Evolutionary conservation across 331 rosid species (phyloP).

Genomic region (Arachis monticola): DNA sequence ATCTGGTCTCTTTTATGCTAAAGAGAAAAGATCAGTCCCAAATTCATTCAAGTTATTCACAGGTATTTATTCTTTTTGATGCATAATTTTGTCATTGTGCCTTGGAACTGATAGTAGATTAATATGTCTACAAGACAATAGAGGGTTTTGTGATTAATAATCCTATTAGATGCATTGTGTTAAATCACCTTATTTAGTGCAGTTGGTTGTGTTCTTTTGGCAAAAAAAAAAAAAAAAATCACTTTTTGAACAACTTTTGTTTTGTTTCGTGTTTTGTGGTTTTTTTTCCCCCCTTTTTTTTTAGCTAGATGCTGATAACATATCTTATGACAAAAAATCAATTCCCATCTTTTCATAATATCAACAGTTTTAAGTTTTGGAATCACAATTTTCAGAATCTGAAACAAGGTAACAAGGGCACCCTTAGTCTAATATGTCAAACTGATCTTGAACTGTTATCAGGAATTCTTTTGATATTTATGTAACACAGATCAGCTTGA

Average conservation of each 20-base stretch:
- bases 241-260: too few species aligned
- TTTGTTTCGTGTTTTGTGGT: too few species aligned
- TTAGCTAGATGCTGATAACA: too few species aligned
- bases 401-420: too few species aligned
- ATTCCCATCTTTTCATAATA: too few species aligned
- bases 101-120: conserved; percentile 8
- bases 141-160: neutral
- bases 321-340: too few species aligned
- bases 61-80: conserved; percentile 51
- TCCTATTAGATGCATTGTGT: conserved; percentile 14
- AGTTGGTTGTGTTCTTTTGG: too few species aligned
- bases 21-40: conserved; percentile 84
- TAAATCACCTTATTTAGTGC: neutral
- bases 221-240: too few species aligned
- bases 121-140: neutral
- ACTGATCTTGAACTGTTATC: neutral
- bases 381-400: too few species aligned
- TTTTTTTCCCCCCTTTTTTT: too few species aligned
- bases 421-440: conserved; percentile 4
- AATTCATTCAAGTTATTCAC: conserved; percentile 86
- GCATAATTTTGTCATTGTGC: neutral
- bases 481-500: neutral
- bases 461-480: conserved; percentile 17
- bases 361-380: too few species aligned
- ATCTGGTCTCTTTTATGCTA: conserved; percentile 93